Evolutionary conservation across 2,329 filamentous ascomycete genomes (phyloP).

Genomic region (Aspergillus alliaceus): DNA sequence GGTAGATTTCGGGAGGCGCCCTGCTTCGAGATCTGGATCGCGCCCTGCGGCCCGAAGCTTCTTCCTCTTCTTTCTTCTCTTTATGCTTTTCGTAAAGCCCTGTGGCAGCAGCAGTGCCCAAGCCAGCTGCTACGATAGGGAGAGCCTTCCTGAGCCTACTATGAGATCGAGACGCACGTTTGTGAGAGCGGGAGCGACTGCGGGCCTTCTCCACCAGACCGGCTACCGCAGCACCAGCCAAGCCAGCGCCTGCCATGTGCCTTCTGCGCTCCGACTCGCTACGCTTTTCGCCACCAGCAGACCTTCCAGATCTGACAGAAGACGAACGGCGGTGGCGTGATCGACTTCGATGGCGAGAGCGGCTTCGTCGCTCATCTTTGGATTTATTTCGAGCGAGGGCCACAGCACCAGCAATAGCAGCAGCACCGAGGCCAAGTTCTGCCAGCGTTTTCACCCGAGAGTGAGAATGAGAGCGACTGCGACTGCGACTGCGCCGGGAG

Average conservation of each 20-base stretch:
- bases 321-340: constrained; percentile 43
- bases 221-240: constrained; percentile 62
- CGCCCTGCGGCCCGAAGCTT: constrained; percentile 37
- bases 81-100: constrained; percentile 64
- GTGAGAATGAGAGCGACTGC: constrained; percentile 47
- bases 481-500: constrained; percentile 28
- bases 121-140: constrained; percentile 61
- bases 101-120: constrained; percentile 61
- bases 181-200: constrained; percentile 57
- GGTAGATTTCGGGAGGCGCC: constrained; percentile 40
- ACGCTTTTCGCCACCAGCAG: constrained; percentile 27
- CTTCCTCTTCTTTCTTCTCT: constrained; percentile 57
- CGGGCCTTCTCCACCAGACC: constrained; percentile 60
- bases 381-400: constrained; percentile 58
- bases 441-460: constrained; percentile 55
- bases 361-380: constrained; percentile 50
- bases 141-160: constrained; percentile 58
- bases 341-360: constrained; percentile 43
- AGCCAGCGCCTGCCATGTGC: constrained; percentile 61
- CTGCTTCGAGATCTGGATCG: constrained; percentile 50
- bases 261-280: constrained; percentile 54
- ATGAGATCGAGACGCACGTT: constrained; percentile 52
- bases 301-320: constrained; percentile 24
- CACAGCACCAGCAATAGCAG: constrained; percentile 61
- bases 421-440: constrained; percentile 53